Percentiles rank a stretch among this genome's conserved stretches.
These are phyloP conservation scores for Suillus subaureus DNA, from an alignment of 768 basidiomycete species.

Conservation along the genomic window DNA sequence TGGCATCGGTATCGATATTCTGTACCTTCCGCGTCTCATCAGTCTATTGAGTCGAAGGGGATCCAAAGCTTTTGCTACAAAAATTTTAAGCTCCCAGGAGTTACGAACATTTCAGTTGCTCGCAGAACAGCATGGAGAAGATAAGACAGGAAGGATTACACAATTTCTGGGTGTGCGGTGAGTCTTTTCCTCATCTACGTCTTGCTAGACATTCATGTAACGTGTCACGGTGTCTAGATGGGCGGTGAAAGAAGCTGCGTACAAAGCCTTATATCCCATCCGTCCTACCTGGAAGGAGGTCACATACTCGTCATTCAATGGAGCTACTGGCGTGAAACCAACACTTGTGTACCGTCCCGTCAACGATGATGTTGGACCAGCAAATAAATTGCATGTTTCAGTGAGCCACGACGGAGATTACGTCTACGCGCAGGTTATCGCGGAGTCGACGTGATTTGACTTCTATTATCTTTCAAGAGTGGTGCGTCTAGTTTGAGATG, in stretches of 20 bases:
- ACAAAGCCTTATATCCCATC: conserved; percentile 80
- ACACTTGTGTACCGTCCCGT: conserved; percentile 34
- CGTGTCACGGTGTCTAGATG: conserved; percentile 48
- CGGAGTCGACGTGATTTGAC: conserved; percentile 40
- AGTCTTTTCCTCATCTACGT: conserved; percentile 18
- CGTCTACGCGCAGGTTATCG: conserved; percentile 66
- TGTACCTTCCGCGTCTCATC: conserved; percentile 67
- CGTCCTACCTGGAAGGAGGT: conserved; percentile 78
- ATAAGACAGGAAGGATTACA: conserved; percentile 20
- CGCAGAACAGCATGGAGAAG: conserved; percentile 13
- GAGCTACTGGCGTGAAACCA: conserved; percentile 43
- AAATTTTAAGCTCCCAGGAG: conserved; percentile 60
- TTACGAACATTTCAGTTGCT: conserved; percentile 37
- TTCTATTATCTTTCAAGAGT: neutral
- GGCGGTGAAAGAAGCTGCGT: conserved; percentile 84
- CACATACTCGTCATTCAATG: conserved; percentile 43
- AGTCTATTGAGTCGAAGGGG: conserved; percentile 53
- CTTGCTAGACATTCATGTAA: neutral
- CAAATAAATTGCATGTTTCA: conserved; percentile 55
- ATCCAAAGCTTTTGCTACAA: conserved; percentile 49
- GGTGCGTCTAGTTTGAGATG: conserved; percentile 8
- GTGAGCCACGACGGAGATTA: conserved; percentile 86
- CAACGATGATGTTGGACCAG: neutral
- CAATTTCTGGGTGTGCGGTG: conserved; percentile 78
- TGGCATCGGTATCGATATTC: conserved; percentile 77